These are phyloP conservation scores for Chytriomyces hyalinus DNA, from an alignment of 192 early-diverging fungal genomes.

Conservation along the genomic window DNA sequence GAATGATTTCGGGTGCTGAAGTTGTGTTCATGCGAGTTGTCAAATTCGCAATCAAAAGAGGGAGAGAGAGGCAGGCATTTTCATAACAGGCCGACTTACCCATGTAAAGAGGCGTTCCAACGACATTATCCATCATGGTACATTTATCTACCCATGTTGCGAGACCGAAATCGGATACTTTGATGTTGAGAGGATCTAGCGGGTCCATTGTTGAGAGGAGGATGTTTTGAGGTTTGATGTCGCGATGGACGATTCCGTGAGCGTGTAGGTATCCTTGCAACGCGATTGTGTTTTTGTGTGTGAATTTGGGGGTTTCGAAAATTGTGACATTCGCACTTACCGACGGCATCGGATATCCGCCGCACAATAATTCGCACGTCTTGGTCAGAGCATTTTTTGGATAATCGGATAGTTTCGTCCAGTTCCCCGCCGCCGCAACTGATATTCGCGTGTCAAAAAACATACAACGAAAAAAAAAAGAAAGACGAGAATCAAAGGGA, in stretches of 20 bases:
- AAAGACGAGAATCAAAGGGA: not conserved
- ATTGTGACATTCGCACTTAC: not conserved
- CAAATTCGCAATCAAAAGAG: not conserved
- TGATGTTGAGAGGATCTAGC: conserved; percentile 50
- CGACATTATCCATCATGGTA: conserved; percentile 51
- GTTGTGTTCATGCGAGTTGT: not conserved
- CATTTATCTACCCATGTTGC: conserved; percentile 51
- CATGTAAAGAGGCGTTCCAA: conserved; percentile 46
- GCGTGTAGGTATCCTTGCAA: conserved; percentile 26
- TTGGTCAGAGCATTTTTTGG: conserved; percentile 31
- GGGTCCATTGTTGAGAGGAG: conserved; percentile 55
- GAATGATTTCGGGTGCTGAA: conserved; percentile 58
- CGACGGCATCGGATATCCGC: conserved; percentile 34
- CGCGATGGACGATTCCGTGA: conserved; percentile 60
- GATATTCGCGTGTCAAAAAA: not conserved
- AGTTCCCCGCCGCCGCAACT: conserved; percentile 48
- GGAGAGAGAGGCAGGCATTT: not conserved
- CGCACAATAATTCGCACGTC: conserved; percentile 37
- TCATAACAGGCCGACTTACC: not conserved
- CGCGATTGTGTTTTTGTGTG: not conserved
- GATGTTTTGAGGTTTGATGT: conserved; percentile 84
- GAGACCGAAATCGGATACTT: conserved; percentile 57
- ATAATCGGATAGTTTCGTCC: conserved; percentile 32
- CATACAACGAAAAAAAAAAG: not conserved
- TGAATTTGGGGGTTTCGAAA: not conserved